Evolutionary conservation across 805 yeast genomes (phyloP), one percentile per base, ranked within the genome.

Genomic region (Teunomyces atbi): DNA sequence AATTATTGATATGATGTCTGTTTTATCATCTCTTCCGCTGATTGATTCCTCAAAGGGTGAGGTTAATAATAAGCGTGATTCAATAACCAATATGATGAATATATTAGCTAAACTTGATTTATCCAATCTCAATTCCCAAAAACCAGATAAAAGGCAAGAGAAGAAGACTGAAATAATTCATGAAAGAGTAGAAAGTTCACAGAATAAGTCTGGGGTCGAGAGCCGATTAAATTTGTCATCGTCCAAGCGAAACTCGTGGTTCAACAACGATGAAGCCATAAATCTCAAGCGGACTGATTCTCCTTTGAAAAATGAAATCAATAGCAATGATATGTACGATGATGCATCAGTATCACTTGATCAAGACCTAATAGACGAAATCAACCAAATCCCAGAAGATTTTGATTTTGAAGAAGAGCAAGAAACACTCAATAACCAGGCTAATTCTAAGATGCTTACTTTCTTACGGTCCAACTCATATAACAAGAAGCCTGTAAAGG

Each of bases 311-410:
- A 27, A 23, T 18, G 33, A 27, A 16, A 15, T 21, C 16, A 18
- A 18, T 5, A 26, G 10, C 3, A 28, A 47, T 13, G 33, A 45
- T 16, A 41, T 16, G 6, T 39, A 43, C 19, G 37, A 32, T 4
- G 41, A 36, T 21, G 13, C 39, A 0, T 29, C n/a, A 5, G 39
- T 21, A 2, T 36, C 23, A 19, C 39, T 48, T 5, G 55, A 72
- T 45, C 77, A 74, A n/a, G 68, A 69, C 16, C 61, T 74, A 12
- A 45, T 79, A 16, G 82, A 78, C 51, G 83, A 79, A 56, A 76
- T 75, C 40, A 79, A 79, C 49, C 65, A 58, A 2, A 65, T 78
- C 4, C 79, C 82, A 1, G 79, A 72, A 47, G 76, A 70, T 51
- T 70, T 54, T 51, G 76, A 71, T 44, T 69, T 69, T 46, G 66